A percentile compares a stretch with the other conserved stretches of the same genome.
Evolutionary conservation across 345 rosid species (phyloP).

Genomic region (Syzygium aqueum): DNA sequence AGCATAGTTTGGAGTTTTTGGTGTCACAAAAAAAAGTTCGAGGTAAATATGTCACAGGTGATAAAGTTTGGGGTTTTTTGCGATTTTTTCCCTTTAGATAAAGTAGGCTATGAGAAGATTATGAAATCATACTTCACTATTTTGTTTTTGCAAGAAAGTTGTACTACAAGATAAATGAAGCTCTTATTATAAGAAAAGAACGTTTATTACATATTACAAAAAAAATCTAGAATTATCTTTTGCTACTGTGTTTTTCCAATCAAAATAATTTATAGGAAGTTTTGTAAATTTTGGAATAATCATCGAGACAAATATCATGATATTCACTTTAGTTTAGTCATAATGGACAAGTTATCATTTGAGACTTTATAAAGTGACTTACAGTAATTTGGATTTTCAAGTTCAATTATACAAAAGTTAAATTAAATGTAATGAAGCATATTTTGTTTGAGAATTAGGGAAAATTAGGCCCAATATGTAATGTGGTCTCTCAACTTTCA

Average conservation of each 20-base stretch:
- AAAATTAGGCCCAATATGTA: too few relatives aligned
- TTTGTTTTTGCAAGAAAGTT: neutral
- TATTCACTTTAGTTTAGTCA: neutral
- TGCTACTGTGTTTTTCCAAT: neutral
- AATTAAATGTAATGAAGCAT: too few relatives aligned
- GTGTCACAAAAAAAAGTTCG: too few relatives aligned
- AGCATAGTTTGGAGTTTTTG: too few relatives aligned
- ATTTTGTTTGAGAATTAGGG: too few relatives aligned
- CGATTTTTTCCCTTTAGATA: too few relatives aligned
- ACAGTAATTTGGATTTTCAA: rapidly evolving
- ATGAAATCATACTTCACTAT: neutral
- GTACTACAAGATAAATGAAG: neutral
- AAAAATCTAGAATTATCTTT: neutral
- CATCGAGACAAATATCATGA: neutral
- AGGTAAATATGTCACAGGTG: too few relatives aligned
- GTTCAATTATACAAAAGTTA: neutral
- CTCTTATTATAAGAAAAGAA: neutral
- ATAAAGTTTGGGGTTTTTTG: too few relatives aligned
- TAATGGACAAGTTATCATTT: rapidly evolving
- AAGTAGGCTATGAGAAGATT: neutral
- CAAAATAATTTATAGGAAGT: neutral
- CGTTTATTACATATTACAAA: neutral
- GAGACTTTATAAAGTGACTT: neutral
- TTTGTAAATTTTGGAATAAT: neutral
- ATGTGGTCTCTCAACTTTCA: too few relatives aligned